Conservation (phyloP, 306 rosid genomes). For the Fagus crenata region DNA sequence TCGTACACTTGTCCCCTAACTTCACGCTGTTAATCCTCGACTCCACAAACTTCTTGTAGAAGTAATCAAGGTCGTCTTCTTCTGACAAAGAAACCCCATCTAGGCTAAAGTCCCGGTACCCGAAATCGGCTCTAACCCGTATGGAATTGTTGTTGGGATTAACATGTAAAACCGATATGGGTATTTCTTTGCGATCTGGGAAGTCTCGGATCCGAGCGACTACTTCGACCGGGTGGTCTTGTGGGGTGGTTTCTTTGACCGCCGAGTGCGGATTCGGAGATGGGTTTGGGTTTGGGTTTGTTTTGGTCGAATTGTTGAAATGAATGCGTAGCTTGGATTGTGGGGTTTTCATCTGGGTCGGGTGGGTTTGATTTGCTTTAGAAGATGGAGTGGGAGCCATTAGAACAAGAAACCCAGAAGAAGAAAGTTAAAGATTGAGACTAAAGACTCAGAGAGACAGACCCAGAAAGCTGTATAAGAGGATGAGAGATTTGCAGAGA, state of each 20-base stretch:
- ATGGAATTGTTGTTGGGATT: constrained; percentile 53
- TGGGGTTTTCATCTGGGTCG: constrained; percentile 61
- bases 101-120: constrained; percentile 89
- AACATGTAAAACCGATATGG: constrained; percentile 56
- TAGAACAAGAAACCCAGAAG: constrained; percentile 16
- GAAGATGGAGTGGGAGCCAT: constrained; percentile 99
- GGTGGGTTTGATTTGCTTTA: constrained; percentile 53
- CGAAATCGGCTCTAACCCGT: constrained; percentile 83
- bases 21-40: constrained; percentile 78
- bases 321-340: constrained; percentile 80
- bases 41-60: constrained; percentile 69
- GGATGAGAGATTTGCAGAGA: constrained; percentile 15
- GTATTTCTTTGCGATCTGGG: constrained; percentile 77
- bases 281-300: constrained; percentile 56
- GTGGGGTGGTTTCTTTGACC: constrained; percentile 42
- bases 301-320: constrained; percentile 52
- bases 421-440: constrained; percentile 42
- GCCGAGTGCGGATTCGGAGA: constrained; percentile 60
- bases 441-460: constrained; percentile 20
- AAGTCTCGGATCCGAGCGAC: constrained; percentile 87
- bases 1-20: constrained; percentile 84
- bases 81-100: constrained; percentile 92
- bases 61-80: constrained; percentile 67
- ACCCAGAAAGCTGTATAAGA: constrained; percentile 7
- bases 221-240: constrained; percentile 90